phyloP scores from a whole-genome alignment of 805 yeast species.

The Candida alai region DNA sequence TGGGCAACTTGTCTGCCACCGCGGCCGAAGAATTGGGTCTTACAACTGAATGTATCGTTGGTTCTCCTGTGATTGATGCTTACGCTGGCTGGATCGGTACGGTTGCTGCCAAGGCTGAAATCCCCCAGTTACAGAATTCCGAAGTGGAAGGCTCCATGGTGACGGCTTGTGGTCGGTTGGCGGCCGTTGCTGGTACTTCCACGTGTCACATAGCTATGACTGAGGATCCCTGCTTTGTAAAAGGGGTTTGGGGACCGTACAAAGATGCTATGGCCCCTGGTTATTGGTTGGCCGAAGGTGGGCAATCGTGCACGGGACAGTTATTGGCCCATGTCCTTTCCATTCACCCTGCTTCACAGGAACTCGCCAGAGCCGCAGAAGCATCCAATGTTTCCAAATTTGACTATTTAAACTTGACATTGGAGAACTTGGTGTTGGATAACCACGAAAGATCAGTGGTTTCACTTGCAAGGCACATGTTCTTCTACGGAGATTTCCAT shows the following conservation, averaged over 20 bases:
- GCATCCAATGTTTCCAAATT: conserved; percentile 70
- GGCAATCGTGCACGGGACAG: conserved; percentile 98
- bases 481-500: conserved; percentile 93
- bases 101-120: conserved; percentile 83
- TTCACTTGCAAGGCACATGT: conserved; percentile 75
- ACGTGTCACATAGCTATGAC: conserved; percentile 94
- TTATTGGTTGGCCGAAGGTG: conserved; percentile 97
- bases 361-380: conserved; percentile 63
- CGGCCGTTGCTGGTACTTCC: conserved; percentile 98
- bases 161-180: conserved; percentile 76
- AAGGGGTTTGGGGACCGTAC: conserved; percentile 99
- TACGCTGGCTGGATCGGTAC: conserved; percentile 99
- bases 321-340: conserved; percentile 81
- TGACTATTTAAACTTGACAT: conserved; percentile 72
- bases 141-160: conserved; percentile 47
- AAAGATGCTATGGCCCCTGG: conserved; percentile 87
- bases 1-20: conserved; percentile 62
- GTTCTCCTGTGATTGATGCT: conserved; percentile 95
- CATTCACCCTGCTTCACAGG: conserved; percentile 83
- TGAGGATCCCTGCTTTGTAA: conserved; percentile 78
- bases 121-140: conserved; percentile 47
- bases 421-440: conserved; percentile 61
- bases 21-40: conserved; percentile 86
- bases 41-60: conserved; percentile 75
- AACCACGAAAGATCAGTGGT: conserved; percentile 67